phyloP scores from a whole-genome alignment of 2,329 filamentous ascomycete genomes.

The Zasmidium citrigriseum region DNA sequence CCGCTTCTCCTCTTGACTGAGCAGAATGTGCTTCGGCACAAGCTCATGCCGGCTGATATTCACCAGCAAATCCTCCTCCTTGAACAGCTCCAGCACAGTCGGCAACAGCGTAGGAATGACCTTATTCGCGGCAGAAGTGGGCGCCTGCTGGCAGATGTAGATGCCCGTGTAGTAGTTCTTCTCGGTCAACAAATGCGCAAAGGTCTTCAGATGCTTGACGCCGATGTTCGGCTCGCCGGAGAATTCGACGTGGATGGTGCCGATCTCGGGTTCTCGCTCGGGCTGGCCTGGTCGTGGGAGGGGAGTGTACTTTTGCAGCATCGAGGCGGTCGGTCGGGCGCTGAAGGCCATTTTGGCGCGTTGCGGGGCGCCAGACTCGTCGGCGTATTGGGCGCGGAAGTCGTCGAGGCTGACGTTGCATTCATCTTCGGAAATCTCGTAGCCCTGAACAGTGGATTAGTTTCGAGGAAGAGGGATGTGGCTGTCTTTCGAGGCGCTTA shows the following conservation, averaged over 20 bases:
- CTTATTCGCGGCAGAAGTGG: slow-evolving; percentile 86
- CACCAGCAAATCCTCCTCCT: slow-evolving; percentile 92
- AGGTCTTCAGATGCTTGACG: slow-evolving; percentile 87
- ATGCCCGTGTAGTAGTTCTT: slow-evolving; percentile 88
- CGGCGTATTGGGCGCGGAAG: slow-evolving; percentile 72
- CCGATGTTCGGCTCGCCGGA: slow-evolving; percentile 77
- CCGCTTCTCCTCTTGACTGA: slow-evolving; percentile 86
- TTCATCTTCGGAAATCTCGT: slow-evolving; percentile 87
- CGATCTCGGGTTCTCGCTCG: slow-evolving; percentile 62
- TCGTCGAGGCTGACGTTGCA: slow-evolving; percentile 81
- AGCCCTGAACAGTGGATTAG: slow-evolving; percentile 64
- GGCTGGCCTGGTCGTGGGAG: slow-evolving; percentile 65
- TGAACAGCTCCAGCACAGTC: slow-evolving; percentile 88
- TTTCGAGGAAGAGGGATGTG: slow-evolving; percentile 13
- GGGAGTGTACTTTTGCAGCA: slow-evolving; percentile 82
- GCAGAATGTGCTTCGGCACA: slow-evolving; percentile 87
- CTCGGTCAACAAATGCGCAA: slow-evolving; percentile 77
- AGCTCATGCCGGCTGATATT: slow-evolving; percentile 98
- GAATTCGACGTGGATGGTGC: slow-evolving; percentile 93
- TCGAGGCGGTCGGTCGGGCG: slow-evolving; percentile 77
- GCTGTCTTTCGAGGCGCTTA: slow-evolving; percentile 44
- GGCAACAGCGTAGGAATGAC: slow-evolving; percentile 76
- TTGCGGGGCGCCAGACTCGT: slow-evolving; percentile 73
- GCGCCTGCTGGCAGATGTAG: slow-evolving; percentile 78
- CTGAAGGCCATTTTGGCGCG: slow-evolving; percentile 85